Percentiles rank a stretch among this genome's conserved stretches.
Conservation (phyloP, 1,284 basidiomycete genomes). For the Lentinula novae-zelandiae region DNA sequence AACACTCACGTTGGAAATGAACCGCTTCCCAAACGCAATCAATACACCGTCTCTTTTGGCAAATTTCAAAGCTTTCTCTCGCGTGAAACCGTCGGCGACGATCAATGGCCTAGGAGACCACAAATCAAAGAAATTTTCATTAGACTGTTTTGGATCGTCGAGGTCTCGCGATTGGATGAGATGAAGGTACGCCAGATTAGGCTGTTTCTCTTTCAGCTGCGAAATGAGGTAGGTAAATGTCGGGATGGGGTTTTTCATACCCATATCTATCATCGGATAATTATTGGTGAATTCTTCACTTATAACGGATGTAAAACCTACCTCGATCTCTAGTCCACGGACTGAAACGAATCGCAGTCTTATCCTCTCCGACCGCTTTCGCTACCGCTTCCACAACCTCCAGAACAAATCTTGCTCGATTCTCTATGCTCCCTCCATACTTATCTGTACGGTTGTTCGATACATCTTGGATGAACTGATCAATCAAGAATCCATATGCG, state of each 20-base stretch:
- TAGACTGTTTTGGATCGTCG: slow-evolving; percentile 17
- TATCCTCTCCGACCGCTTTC: slow-evolving; percentile 29
- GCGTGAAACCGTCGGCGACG: slow-evolving; percentile 30
- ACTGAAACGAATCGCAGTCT: slow-evolving; percentile 46
- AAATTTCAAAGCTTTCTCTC: slow-evolving; percentile 17
- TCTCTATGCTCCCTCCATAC: slow-evolving; percentile 48
- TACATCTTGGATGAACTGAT: slow-evolving; percentile 35
- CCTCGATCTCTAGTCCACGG: slow-evolving; percentile 39
- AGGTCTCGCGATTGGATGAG: slow-evolving; percentile 34
- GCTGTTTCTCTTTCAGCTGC: slow-evolving; percentile 29
- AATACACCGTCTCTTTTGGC: slow-evolving; percentile 30
- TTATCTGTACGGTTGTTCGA: slow-evolving; percentile 46
- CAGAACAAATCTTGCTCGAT: slow-evolving; percentile 41
- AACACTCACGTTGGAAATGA: slow-evolving; percentile 37
- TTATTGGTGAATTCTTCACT: too few species aligned
- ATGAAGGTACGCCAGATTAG: slow-evolving; percentile 52
- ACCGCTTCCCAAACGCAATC: slow-evolving; percentile 44
- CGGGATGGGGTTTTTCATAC: slow-evolving; percentile 40
- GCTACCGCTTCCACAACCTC: slow-evolving; percentile 38
- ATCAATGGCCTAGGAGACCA: slow-evolving; percentile 29
- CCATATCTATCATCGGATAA: slow-evolving; percentile 22
- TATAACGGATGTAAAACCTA: slow-evolving; percentile 2
- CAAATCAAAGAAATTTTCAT: slow-evolving; percentile 25
- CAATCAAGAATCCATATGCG: slow-evolving; percentile 31
- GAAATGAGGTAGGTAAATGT: slow-evolving; percentile 36